Evolutionary conservation across 1,139 yeast genomes (phyloP).

Genomic region (Nakaseomyces sp.): DNA sequence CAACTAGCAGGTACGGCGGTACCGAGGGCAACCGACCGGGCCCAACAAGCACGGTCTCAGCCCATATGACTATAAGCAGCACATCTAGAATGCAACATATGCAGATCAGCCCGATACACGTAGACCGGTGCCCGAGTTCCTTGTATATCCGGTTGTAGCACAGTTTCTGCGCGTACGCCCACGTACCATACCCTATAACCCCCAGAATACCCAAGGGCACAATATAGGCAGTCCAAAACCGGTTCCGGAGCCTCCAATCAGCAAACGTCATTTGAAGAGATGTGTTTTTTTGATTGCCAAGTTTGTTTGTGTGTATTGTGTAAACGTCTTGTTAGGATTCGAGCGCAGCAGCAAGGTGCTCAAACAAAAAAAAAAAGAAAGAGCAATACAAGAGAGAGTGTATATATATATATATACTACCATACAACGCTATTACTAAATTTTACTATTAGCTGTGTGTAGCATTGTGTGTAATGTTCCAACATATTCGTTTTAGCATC

Average conservation of each 20-base stretch:
- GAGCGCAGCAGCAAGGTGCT: no score
- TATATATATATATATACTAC: no score
- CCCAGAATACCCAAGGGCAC: constrained; percentile 14
- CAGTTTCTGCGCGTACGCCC: constrained; percentile 25
- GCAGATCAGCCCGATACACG: constrained; percentile 21
- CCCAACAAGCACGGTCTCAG: constrained; percentile 18
- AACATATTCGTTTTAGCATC: no score
- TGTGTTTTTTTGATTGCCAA: no score
- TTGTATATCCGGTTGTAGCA: constrained; percentile 21
- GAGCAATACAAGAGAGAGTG: no score
- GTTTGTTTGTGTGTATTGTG: no score
- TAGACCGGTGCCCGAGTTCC: constrained; percentile 12
- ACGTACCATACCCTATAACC: constrained; percentile 20
- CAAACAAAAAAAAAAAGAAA: no score
- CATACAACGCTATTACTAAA: no score
- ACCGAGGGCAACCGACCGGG: constrained; percentile 25
- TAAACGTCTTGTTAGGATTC: no score
- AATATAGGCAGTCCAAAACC: constrained; percentile 11
- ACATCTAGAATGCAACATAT: constrained; percentile 13
- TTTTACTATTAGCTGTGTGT: no score
- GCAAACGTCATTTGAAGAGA: no score
- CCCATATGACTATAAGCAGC: constrained; percentile 17
- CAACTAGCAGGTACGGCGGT: constrained; percentile 20
- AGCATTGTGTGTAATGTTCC: no score
- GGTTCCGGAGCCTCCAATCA: constrained; percentile 3